A percentile compares a stretch with the other conserved stretches of the same genome.
These are phyloP conservation scores for Babesia gibsoni DNA, from an alignment of 169 alveolate genomes.

Conservation along the genomic window DNA sequence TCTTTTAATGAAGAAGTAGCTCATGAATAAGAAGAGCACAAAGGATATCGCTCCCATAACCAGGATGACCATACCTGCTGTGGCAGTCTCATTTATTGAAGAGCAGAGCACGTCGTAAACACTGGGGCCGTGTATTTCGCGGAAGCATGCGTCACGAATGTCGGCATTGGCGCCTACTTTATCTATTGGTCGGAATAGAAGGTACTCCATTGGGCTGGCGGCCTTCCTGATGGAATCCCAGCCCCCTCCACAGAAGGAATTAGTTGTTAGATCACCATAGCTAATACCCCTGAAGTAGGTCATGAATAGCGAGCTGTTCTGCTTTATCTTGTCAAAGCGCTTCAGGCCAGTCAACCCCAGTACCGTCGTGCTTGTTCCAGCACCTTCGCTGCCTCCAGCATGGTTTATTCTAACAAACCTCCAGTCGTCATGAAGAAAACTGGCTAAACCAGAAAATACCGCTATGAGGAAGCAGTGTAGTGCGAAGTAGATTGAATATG, in stretches of 20 bases:
- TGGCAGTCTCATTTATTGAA: neutral
- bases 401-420: neutral
- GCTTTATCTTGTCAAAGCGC: neutral
- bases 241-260: neutral
- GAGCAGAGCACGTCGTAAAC: conserved; percentile 42
- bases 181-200: neutral
- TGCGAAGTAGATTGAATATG: no score
- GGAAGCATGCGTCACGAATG: neutral
- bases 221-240: neutral
- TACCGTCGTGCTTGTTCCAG: neutral
- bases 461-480: no score
- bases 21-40: neutral
- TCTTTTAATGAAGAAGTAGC: neutral
- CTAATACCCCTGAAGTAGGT: neutral
- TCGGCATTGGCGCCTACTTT: neutral
- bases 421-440: neutral
- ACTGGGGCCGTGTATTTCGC: conserved; percentile 36
- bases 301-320: neutral
- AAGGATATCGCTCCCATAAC: neutral
- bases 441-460: neutral
- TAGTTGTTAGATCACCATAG: neutral
- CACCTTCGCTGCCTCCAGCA: neutral
- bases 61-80: conserved; percentile 3
- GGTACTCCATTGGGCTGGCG: neutral
- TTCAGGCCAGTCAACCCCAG: neutral